A percentile compares a stretch with the other conserved stretches of the same genome.
These are phyloP conservation scores for Chaetomium globosum DNA, from an alignment of 2,329 filamentous ascomycete genomes.

Conservation along the genomic window DNA sequence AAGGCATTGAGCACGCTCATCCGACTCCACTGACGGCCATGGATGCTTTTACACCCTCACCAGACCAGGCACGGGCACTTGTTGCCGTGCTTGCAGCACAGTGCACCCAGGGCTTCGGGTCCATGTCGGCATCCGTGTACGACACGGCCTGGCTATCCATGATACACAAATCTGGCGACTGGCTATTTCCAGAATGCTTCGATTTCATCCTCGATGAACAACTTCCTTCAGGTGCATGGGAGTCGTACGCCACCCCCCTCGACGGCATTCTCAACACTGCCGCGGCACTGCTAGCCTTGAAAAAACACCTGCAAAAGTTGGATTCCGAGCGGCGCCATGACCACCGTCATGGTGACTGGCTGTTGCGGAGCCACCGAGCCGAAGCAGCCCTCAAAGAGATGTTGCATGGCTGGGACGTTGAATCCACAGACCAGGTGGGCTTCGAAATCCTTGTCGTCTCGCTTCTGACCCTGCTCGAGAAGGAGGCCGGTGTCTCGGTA, in stretches of 20 bases:
- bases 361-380: background rate
- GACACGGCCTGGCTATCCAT: conserved; percentile 6
- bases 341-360: background rate
- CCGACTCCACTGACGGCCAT: background rate
- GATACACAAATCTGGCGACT: conserved; percentile 1
- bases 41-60: background rate
- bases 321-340: background rate
- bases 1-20: background rate
- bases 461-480: background rate
- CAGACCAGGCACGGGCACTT: background rate
- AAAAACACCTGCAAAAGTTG: background rate
- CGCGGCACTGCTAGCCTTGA: background rate
- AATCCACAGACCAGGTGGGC: background rate
- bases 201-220: background rate
- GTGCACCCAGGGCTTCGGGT: conserved; percentile 1
- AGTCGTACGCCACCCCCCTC: conserved; percentile 1
- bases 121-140: background rate
- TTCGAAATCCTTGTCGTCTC: background rate
- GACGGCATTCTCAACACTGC: conserved; percentile 3
- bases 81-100: background rate
- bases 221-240: background rate
- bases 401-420: conserved; percentile 1
- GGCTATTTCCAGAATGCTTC: conserved; percentile 2
- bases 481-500: background rate
- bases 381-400: background rate